Percentiles rank a stretch among this genome's conserved stretches.
Evolutionary conservation across 1,284 basidiomycete species (phyloP).

Genomic region (Sanghuangporus weigelae): DNA sequence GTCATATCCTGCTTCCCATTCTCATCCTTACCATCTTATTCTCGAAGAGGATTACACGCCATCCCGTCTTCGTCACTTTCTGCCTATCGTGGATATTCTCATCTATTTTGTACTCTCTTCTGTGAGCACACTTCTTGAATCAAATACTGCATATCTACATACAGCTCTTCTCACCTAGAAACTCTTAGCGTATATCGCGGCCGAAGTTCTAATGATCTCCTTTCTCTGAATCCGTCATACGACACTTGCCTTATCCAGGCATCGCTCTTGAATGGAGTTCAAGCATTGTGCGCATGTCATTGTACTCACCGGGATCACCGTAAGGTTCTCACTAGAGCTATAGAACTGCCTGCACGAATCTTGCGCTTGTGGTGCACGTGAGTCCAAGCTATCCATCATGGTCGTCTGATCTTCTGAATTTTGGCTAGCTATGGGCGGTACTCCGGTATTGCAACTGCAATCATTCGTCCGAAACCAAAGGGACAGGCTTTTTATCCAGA

Average conservation of each 20-base stretch:
- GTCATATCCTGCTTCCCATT: constrained; percentile 17
- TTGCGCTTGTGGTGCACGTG: constrained; percentile 16
- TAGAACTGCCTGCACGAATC: constrained; percentile 12
- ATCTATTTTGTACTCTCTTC: constrained; percentile 16
- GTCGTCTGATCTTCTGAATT: background rate
- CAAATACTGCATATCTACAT: background rate
- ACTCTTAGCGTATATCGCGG: constrained; percentile 15
- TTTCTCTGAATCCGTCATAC: constrained; percentile 13
- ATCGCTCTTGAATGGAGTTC: constrained; percentile 14
- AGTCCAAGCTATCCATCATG: background rate
- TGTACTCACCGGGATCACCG: background rate
- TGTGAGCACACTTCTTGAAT: constrained; percentile 3
- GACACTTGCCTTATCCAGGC: constrained; percentile 17
- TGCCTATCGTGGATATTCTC: constrained; percentile 18
- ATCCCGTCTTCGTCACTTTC: constrained; percentile 19
- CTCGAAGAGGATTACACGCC: constrained; percentile 11
- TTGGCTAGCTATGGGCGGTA: constrained; percentile 1
- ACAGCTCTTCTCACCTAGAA: background rate
- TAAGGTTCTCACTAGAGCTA: background rate
- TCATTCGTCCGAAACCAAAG: background rate
- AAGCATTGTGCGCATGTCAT: constrained; percentile 11
- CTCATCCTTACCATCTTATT: constrained; percentile 18
- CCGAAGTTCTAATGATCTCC: constrained; percentile 5
- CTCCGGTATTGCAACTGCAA: background rate
- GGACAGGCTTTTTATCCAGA: background rate